These are phyloP conservation scores for Martiniozyma asiatica DNA, from an alignment of 1,139 yeast genomes.

Conservation along the genomic window DNA sequence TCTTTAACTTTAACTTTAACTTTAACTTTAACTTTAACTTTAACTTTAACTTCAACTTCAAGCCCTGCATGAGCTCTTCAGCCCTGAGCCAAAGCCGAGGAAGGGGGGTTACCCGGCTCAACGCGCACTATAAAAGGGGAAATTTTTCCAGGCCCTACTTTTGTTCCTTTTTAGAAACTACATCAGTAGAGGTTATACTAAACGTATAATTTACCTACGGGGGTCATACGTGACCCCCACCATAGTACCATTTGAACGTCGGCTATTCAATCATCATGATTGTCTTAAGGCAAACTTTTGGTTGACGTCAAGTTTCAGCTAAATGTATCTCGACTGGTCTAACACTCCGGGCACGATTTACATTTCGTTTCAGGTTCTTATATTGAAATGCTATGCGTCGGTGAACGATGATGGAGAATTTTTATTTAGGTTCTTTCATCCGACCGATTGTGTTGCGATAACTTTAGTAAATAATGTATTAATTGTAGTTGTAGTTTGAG, in stretches of 20 bases:
- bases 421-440: constrained; percentile 18
- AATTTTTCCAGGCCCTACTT: background rate
- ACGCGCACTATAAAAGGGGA: no score
- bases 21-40: no score
- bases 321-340: constrained; percentile 46
- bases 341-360: constrained; percentile 53
- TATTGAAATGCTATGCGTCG: constrained; percentile 31
- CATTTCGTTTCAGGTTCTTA: constrained; percentile 73
- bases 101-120: constrained; percentile 4
- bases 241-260: constrained; percentile 40
- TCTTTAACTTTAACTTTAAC: no score
- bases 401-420: constrained; percentile 22
- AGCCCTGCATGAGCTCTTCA: no score
- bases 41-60: no score
- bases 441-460: constrained; percentile 40
- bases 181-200: constrained; percentile 68
- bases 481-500: no score
- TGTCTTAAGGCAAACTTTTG: constrained; percentile 20
- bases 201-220: constrained; percentile 30
- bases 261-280: constrained; percentile 21
- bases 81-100: no score
- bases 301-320: constrained; percentile 34
- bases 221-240: constrained; percentile 7
- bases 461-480: no score
- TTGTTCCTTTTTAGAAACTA: constrained; percentile 8